phyloP scores from a whole-genome alignment of 2,329 filamentous ascomycete species.

The Didymella lethalis region DNA sequence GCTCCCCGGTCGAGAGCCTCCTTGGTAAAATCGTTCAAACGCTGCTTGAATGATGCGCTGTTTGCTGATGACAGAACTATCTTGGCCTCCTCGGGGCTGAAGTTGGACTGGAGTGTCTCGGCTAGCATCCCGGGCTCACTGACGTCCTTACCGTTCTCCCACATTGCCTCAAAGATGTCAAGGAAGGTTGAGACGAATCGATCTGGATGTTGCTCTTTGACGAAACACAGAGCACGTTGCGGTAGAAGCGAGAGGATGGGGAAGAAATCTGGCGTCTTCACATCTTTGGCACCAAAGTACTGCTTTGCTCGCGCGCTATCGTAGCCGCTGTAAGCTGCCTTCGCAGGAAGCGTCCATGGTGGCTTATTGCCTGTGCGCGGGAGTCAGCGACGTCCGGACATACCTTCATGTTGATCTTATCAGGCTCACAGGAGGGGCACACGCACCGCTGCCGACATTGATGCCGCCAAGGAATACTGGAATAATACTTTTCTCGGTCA shows the following conservation, averaged over 20 bases:
- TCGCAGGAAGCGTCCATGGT: conserved; percentile 74
- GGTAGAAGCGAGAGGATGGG: conserved; percentile 65
- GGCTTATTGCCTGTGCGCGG: conserved; percentile 71
- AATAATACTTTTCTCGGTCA: conserved; percentile 62
- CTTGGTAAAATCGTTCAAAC: conserved; percentile 66
- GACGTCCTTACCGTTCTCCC: conserved; percentile 67
- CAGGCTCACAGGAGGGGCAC: conserved; percentile 12
- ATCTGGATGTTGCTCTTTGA: conserved; percentile 66
- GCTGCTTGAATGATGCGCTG: conserved; percentile 60
- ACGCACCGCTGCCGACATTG: conserved; percentile 52
- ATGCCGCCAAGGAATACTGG: conserved; percentile 71
- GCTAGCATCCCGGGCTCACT: conserved; percentile 64
- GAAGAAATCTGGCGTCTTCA: conserved; percentile 59
- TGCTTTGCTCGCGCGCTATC: conserved; percentile 60
- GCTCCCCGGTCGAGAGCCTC: conserved; percentile 70
- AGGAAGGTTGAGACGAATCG: conserved; percentile 62
- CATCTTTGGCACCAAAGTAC: conserved; percentile 58
- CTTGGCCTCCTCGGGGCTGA: conserved; percentile 61
- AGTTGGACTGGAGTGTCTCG: conserved; percentile 55
- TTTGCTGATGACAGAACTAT: conserved; percentile 63
- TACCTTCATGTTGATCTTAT: not conserved
- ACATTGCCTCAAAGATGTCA: conserved; percentile 68
- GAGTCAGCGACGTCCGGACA: not conserved
- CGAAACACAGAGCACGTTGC: conserved; percentile 70
- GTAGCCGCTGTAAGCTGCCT: conserved; percentile 65